Evolutionary conservation across 768 basidiomycete species (phyloP).

Genomic region (Lactarius sanguifluus): DNA sequence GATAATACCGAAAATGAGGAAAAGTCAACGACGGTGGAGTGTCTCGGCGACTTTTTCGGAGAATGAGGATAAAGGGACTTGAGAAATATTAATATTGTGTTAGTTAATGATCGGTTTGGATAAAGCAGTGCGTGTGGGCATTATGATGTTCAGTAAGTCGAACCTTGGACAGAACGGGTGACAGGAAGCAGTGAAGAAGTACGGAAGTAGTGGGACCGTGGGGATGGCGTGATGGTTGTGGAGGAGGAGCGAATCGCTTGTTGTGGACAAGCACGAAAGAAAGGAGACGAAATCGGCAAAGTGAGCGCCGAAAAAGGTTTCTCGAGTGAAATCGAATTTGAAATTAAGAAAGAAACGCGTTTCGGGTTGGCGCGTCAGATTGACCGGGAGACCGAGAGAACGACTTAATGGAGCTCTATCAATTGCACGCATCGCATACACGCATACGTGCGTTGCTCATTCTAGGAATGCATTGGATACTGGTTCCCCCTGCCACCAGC

Average conservation of each 20-base stretch:
- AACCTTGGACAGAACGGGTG: slow-evolving; percentile 3
- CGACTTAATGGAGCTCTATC: slow-evolving; percentile 4
- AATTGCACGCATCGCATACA: slow-evolving; percentile 1
- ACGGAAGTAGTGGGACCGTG: slow-evolving; percentile 6
- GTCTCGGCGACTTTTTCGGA: not conserved
- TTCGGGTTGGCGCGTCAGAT: slow-evolving; percentile 11
- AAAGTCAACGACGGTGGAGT: not conserved
- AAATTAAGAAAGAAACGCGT: slow-evolving; percentile 7
- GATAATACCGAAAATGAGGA: not conserved
- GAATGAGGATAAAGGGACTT: not conserved
- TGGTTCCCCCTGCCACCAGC: slow-evolving; percentile 6
- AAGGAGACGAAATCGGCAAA: slow-evolving; percentile 9
- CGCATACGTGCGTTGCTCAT: slow-evolving; percentile 5
- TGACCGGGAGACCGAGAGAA: slow-evolving; percentile 2
- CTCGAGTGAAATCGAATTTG: slow-evolving; percentile 12
- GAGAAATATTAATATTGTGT: not conserved
- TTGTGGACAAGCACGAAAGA: slow-evolving; percentile 3
- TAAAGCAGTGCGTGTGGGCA: not conserved
- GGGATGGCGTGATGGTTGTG: not conserved
- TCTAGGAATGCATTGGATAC: slow-evolving; percentile 22
- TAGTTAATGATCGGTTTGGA: not conserved
- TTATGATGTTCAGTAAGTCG: not conserved
- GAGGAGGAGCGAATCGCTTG: not conserved
- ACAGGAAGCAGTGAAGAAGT: slow-evolving; percentile 17
- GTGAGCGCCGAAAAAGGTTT: not conserved